Base-by-base conservation (phyloP, 805 yeast species). In the Schwanniomyces vanrijiae region DNA sequence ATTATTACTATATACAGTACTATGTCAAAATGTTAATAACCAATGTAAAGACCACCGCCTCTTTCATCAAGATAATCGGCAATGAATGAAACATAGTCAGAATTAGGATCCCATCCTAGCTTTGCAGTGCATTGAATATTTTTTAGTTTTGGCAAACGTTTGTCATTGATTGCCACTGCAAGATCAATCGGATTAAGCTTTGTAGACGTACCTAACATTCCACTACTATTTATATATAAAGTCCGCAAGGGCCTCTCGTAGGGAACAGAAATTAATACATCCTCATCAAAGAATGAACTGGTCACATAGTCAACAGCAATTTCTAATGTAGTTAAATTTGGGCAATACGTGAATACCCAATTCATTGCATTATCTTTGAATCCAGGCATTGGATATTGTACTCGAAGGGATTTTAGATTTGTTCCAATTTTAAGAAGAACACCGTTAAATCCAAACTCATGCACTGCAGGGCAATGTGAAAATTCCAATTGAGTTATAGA, bases 331-430 rank as follows among this genome's bases (percentile, higher is more conserved):
- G 63, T 55, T 45, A 94, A 69, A 48, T 84, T 78, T 3, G 97
- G 95, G 63, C 98, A 92, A 59, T 82, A 82, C 13, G 77, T 65
- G 55, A 92, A 84, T 1, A 88, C 77, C 43, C 76, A 70, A 64
- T 94, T 97, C 55, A 91, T 69, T 0, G 96, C 83, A 51, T 81
- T 79, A 8, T 78, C 82, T 26, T 77, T 73, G 26, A 92, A 68
- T 1, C 84, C 81, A 0, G 96, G 97, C 91, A 92, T 82, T 2
- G 99, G 99, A 59, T 88, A 94, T 51, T 82, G 83, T 20, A 91
- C 82, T 39, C 83, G 77, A 20, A 92, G 69, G 21, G 80, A 75
- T 29, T 72, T 78, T 44, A 92, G 66, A 49, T 82, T 78, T 22
- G 71, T 75, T 0, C 98, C 98, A 40, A 86, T 76, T 39, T 79